Evolutionary conservation across 257 asterid species (phyloP).

Genomic region (Gynochthodes officinalis): DNA sequence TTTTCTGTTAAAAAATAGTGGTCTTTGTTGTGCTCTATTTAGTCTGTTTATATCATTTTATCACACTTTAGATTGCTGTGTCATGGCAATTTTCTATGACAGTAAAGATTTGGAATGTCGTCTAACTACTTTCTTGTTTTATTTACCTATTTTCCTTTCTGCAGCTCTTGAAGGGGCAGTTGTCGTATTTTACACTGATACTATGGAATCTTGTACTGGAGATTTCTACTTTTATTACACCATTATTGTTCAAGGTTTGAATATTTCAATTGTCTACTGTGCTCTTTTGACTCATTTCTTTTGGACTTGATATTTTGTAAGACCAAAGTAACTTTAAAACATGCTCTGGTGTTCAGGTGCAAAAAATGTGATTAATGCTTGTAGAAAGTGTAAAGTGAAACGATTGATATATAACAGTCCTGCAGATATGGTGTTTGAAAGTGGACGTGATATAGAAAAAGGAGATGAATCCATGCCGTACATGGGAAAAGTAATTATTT

Average conservation of each 20-base stretch:
- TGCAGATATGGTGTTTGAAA: slow-evolving; percentile 70
- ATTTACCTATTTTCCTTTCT: slow-evolving; percentile 14
- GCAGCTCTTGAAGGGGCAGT: slow-evolving; percentile 78
- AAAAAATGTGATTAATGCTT: slow-evolving; percentile 68
- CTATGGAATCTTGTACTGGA: slow-evolving; percentile 33
- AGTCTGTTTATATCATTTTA: neutral
- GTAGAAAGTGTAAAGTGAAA: slow-evolving; percentile 75
- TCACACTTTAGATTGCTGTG: neutral
- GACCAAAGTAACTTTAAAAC: neutral
- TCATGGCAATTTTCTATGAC: neutral
- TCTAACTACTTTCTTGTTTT: neutral
- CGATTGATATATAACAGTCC: slow-evolving; percentile 69
- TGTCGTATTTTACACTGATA: slow-evolving; percentile 67
- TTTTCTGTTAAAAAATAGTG: neutral
- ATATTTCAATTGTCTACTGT: slow-evolving; percentile 12
- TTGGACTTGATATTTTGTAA: neutral
- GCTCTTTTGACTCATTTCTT: slow-evolving; percentile 8
- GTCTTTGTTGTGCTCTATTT: neutral
- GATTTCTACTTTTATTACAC: slow-evolving; percentile 59
- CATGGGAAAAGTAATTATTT: slow-evolving; percentile 59
- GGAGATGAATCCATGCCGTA: slow-evolving; percentile 85
- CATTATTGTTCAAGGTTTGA: slow-evolving; percentile 65
- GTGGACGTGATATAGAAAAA: slow-evolving; percentile 41
- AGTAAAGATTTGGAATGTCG: neutral
- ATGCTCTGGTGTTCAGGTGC: slow-evolving; percentile 47